Evolutionary conservation across 179 eudicot genomes (phyloP).

Genomic region (Amaranthus tricolor): DNA sequence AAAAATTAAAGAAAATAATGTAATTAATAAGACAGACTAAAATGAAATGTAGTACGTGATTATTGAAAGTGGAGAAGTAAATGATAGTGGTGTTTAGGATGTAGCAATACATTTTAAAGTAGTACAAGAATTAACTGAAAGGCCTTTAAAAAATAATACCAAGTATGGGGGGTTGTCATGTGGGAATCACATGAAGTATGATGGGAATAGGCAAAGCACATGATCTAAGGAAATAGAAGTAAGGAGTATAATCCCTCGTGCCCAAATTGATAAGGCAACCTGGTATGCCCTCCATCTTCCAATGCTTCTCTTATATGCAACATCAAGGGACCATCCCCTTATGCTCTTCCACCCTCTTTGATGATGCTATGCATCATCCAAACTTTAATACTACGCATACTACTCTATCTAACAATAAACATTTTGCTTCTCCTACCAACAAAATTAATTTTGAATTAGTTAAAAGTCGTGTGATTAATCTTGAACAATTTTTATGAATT

Average conservation of each 20-base stretch:
- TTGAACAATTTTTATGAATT: too few relatives aligned
- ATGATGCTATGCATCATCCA: neutral
- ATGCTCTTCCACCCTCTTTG: neutral
- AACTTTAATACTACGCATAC: neutral
- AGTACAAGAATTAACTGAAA: neutral
- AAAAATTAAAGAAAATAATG: too few relatives aligned
- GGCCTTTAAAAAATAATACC: neutral
- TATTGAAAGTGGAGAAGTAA: neutral
- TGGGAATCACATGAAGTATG: slow-evolving; percentile 30
- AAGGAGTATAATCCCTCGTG: slow-evolving; percentile 24
- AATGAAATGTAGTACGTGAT: too few relatives aligned
- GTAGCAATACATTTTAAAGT: neutral
- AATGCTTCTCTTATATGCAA: slow-evolving; percentile 19
- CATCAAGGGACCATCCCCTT: slow-evolving; percentile 21
- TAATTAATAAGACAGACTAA: too few relatives aligned
- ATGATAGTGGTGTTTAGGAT: neutral
- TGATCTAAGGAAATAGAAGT: neutral
- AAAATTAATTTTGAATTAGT: neutral
- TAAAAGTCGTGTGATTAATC: neutral
- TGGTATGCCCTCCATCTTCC: slow-evolving; percentile 33
- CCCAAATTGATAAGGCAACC: slow-evolving; percentile 28
- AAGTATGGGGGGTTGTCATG: slow-evolving; percentile 20
- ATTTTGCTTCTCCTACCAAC: neutral
- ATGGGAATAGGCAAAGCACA: slow-evolving; percentile 27
- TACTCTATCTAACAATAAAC: too few relatives aligned